Evolutionary conservation across 495 filamentous ascomycete genomes (phyloP), one percentile per base, ranked within the genome.

Genomic region (Astrocystis sublimbata): DNA sequence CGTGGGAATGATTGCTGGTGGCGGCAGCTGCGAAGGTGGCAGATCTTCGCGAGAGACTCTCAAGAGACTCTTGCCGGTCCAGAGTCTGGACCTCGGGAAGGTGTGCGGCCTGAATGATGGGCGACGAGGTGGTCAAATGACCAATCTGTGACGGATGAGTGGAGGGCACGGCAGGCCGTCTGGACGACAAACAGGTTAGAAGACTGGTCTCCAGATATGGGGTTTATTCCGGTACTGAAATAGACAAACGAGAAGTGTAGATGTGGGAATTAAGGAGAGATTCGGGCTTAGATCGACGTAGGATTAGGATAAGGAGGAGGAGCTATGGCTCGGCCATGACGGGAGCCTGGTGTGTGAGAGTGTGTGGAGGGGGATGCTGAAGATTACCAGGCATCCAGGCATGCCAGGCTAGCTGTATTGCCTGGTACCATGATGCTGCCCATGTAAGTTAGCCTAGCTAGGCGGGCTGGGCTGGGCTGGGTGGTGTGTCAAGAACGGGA

Each of bases 101-200:
- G 78, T 83, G 66, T 74, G 72, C 69, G 13, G 76, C 73, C 65
- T 88, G 86, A 35, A 94, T 84, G 54, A 92, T 75, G 30, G 91
- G 92, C 26, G 92, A 93, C 15, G 91, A 93, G 12, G 89, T 86
- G 30, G 92, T 93, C 56, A 93, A 80, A 73, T 90, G 89, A 58
- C 88, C 91, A 64, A 87, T 80, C 70, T 94, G 91, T 28, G 91
- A 93, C 38, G 88, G 82, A 73, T 88, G 88, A 30, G 86, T 81
- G 42, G 88, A 86, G 57, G 82, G 60, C 75, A 77, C 65, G 85
- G 89, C 59, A 84, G 87, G 70, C 41, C 67, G 65, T 36, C 49
- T 60, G 38, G 61, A 63, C 23, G 65, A 63, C n/a, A 42, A 63
- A 15, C 15, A 45, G 7, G 42, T 61, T 53, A 61, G 58, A 53